Evolutionary conservation across 495 filamentous ascomycete species (phyloP).

Genomic region (Patellaria atrata): DNA sequence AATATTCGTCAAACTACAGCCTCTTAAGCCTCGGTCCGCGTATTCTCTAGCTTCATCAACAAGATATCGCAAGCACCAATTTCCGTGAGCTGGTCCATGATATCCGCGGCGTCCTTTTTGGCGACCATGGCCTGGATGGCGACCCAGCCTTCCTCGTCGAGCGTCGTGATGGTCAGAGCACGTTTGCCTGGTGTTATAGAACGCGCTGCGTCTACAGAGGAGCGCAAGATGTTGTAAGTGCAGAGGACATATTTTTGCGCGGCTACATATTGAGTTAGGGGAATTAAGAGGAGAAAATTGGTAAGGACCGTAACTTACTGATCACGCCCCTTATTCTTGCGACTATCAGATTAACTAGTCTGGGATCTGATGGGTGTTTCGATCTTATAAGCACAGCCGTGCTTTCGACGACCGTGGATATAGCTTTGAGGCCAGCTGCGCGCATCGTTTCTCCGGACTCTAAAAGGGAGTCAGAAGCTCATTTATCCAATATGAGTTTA

Average conservation of each 20-base stretch:
- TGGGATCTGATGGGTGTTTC: conserved; percentile 61
- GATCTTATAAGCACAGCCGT: conserved; percentile 87
- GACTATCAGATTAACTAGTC: conserved; percentile 66
- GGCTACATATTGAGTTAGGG: conserved; percentile 28
- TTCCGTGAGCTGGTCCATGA: conserved; percentile 77
- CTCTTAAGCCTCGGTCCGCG: conserved; percentile 36
- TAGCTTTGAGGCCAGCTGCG: conserved; percentile 88
- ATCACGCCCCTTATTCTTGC: conserved; percentile 84
- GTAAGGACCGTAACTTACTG: conserved; percentile 36
- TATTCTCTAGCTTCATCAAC: conserved; percentile 78
- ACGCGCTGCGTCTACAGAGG: conserved; percentile 47
- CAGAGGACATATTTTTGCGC: conserved; percentile 89
- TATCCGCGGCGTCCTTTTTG: conserved; percentile 71
- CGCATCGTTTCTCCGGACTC: conserved; percentile 99
- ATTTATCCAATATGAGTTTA: background rate
- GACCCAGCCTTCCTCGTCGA: conserved; percentile 86
- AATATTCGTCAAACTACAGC: no score
- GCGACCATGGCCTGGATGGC: conserved; percentile 89
- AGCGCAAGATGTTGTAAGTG: conserved; percentile 81
- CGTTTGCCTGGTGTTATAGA: conserved; percentile 88
- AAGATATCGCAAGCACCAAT: conserved; percentile 80
- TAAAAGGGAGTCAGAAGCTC: conserved; percentile 23
- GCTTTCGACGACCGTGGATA: conserved; percentile 80
- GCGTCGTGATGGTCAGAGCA: conserved; percentile 73
- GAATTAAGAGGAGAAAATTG: background rate